Base-by-base conservation (phyloP, 306 rosid species). In the Cercis canadensis region DNA sequence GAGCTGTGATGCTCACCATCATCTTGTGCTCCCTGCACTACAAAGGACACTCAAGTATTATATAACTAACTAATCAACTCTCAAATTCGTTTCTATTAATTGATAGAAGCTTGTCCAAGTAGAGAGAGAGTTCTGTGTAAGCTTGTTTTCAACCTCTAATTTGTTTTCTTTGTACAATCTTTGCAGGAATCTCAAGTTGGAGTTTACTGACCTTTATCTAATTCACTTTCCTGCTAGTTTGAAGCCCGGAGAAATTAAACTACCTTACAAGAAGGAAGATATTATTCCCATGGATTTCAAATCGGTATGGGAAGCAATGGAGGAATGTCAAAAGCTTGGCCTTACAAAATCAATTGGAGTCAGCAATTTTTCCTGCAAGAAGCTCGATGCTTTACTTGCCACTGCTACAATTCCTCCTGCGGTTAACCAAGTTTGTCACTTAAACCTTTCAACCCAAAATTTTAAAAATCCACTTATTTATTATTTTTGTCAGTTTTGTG, bases 1-100 rank as follows among this genome's bases (percentile, higher is more conserved):
- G 52, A 6, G 33, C 49, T 15, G 16, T 40, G 66, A 62, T 52
- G 65, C 86, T 7, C 62, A 78, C 63, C 75, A 47, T 36, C 19
- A 79, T 13, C 65, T 7, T 47, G 76, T 82, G 15, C 46, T 73
- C 57, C 81, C 78, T 4, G 78, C 81, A 10, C 29, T 81, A 7
- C 57, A 52, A 5, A 64, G 34, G 43, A 39, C 74, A 16, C 81
- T 80, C 70, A 50, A 37, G 80, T 37, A 24, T 8, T 12, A 24
- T 17, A 6, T 16, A n/a, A 13, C 2, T n/a, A 13, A 13, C 14
- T 33, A n/a, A 6, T 59, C 12, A 24, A 24, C 29, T 24, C 3
- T 24, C 3, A 24, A 24, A 24, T 24, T 24, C 2, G 29, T 24
- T 24, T 24, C 29, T 24, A 24, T 24, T 24, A 24, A 24, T 39